Percentiles rank a stretch among this genome's conserved stretches.
These are phyloP conservation scores for Paraphaeosphaeria minitans DNA, from an alignment of 2,329 filamentous ascomycete genomes.

Conservation along the genomic window DNA sequence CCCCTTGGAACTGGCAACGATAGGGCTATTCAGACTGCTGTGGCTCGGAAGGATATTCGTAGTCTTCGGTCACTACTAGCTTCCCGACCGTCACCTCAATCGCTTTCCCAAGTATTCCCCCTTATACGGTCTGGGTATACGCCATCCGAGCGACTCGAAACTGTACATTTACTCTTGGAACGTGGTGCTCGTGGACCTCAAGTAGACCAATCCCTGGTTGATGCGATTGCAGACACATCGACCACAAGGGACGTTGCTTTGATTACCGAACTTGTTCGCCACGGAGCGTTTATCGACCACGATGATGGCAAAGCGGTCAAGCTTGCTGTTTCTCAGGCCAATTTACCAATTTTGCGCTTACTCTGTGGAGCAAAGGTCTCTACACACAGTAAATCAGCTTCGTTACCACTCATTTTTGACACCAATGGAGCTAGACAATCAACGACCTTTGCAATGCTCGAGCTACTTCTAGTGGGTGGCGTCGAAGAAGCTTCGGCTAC, in stretches of 20 bases:
- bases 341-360: constrained; percentile 32
- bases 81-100: constrained; percentile 26
- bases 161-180: constrained; percentile 29
- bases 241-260: constrained; percentile 29
- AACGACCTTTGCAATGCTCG: constrained; percentile 31
- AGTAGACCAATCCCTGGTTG: constrained; percentile 37
- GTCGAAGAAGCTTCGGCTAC: constrained; percentile 30
- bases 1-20: constrained; percentile 27
- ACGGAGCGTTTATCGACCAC: constrained; percentile 32
- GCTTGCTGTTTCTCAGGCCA: constrained; percentile 35
- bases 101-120: constrained; percentile 31
- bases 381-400: constrained; percentile 26
- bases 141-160: constrained; percentile 28
- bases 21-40: constrained; percentile 28
- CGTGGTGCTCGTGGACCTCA: constrained; percentile 33
- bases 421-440: constrained; percentile 28
- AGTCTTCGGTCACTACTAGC: constrained; percentile 29
- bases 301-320: constrained; percentile 31
- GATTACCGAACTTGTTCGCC: constrained; percentile 32
- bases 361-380: constrained; percentile 32
- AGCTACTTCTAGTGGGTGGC: constrained; percentile 32
- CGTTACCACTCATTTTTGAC: constrained; percentile 38
- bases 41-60: constrained; percentile 29
- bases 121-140: constrained; percentile 26
- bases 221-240: constrained; percentile 35